Conservation (phyloP, 2,329 filamentous ascomycete genomes). For the Sclerotinia subarctica region DNA sequence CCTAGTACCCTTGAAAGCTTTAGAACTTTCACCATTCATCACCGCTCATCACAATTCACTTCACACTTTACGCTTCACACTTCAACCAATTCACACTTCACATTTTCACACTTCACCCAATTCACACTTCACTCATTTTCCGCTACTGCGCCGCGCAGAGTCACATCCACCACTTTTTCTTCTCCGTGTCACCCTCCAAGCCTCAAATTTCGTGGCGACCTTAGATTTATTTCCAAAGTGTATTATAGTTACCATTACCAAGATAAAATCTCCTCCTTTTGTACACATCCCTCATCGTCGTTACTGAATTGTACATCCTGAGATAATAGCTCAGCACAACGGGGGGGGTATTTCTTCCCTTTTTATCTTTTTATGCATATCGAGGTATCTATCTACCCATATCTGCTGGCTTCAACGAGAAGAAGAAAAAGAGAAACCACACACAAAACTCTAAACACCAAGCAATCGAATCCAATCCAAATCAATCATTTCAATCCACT, state of each 20-base stretch:
- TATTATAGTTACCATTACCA: not conserved
- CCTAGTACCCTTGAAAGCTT: not conserved
- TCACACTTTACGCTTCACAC: not conserved
- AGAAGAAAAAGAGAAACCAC: not conserved
- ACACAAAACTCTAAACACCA: not conserved
- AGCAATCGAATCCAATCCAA: not conserved
- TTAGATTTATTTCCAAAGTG: not conserved
- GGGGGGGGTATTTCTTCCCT: not conserved
- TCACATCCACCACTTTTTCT: not conserved
- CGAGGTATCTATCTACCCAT: too few species aligned
- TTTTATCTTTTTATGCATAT: slow-evolving; percentile 7
- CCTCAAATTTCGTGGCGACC: not conserved
- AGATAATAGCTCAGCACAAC: not conserved
- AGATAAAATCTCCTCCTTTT: not conserved
- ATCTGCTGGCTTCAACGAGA: not conserved
- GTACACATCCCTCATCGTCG: not conserved
- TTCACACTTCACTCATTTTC: not conserved
- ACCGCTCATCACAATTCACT: too few species aligned
- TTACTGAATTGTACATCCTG: not conserved
- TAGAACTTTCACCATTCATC: not conserved
- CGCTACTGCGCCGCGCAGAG: not conserved
- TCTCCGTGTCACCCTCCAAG: slow-evolving; percentile 2
- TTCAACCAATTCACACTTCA: not conserved
- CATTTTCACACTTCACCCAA: too few species aligned
- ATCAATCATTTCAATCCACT: not conserved